Percentiles rank a stretch among this genome's conserved stretches.
Conservation (phyloP, 208 protist genomes). For the Borovskyia barvae region DNA sequence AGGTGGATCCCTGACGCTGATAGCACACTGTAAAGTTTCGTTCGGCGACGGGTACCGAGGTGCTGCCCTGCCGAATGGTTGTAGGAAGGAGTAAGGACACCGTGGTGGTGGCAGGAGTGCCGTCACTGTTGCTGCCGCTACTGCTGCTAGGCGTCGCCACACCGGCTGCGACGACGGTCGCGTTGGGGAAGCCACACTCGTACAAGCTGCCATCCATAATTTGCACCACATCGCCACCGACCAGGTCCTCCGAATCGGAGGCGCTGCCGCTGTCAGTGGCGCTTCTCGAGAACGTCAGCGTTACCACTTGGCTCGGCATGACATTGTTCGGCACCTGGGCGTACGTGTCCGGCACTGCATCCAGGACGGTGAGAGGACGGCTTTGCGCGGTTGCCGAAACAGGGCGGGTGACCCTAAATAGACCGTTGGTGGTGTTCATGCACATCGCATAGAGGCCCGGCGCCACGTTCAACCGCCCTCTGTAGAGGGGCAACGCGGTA, state of each 20-base stretch:
- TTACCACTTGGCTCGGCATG: slow-evolving; percentile 55
- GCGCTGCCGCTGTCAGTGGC: not conserved
- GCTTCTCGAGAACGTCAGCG: slow-evolving; percentile 42
- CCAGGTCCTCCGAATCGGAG: slow-evolving; percentile 9
- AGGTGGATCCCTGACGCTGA: slow-evolving; percentile 42
- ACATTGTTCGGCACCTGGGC: slow-evolving; percentile 28
- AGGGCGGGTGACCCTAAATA: slow-evolving; percentile 49
- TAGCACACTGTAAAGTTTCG: slow-evolving; percentile 76
- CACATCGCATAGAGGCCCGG: slow-evolving; percentile 66
- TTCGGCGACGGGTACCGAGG: not conserved
- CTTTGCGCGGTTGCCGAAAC: not conserved
- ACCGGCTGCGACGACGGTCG: slow-evolving; percentile 45
- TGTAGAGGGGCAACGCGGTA: slow-evolving; percentile 13
- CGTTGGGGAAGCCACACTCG: slow-evolving; percentile 78
- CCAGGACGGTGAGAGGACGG: slow-evolving; percentile 26
- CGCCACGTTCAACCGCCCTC: slow-evolving; percentile 42
- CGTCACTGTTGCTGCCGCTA: slow-evolving; percentile 12
- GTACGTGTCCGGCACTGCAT: slow-evolving; percentile 46
- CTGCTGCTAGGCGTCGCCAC: slow-evolving; percentile 5
- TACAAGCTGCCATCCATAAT: slow-evolving; percentile 75
- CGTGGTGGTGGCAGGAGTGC: slow-evolving; percentile 8
- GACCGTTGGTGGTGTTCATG: slow-evolving; percentile 42
- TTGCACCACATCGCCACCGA: slow-evolving; percentile 43
- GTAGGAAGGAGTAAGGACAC: slow-evolving; percentile 14
- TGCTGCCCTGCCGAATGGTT: slow-evolving; percentile 2